Conservation (phyloP, 2,329 filamentous ascomycete species). For the Daldinia eschscholtzii region DNA sequence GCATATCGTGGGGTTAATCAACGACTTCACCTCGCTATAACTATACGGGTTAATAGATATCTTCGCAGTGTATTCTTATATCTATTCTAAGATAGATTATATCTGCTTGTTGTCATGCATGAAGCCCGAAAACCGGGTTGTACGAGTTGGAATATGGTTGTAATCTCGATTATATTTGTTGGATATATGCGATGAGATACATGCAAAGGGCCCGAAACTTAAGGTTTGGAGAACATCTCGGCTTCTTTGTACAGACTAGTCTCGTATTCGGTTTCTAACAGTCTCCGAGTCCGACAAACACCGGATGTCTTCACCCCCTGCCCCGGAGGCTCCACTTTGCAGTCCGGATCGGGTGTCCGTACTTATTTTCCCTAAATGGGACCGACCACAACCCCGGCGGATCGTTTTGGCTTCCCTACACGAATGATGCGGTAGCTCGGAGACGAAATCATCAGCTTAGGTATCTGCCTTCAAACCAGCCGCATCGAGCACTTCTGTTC, state of each 20-base stretch:
- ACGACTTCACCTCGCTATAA: conserved; percentile 7
- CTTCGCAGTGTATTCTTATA: background rate
- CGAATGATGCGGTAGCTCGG: background rate
- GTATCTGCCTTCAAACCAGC: background rate
- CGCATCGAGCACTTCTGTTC: background rate
- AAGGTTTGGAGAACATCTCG: background rate
- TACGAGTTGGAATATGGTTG: background rate
- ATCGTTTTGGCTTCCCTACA: background rate
- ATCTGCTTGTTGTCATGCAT: background rate
- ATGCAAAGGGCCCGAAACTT: background rate
- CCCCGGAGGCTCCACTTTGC: background rate
- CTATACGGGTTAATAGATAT: background rate
- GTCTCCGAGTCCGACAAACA: background rate
- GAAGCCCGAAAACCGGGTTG: background rate
- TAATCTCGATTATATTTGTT: background rate
- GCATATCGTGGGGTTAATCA: conserved; percentile 36
- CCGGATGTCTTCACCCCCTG: background rate
- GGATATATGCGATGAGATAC: background rate
- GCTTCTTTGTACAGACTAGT: background rate
- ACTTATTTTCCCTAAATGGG: background rate
- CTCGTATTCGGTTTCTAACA: background rate
- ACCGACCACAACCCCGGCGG: background rate
- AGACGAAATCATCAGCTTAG: background rate
- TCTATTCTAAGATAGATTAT: background rate
- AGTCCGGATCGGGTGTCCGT: background rate